Percentiles rank a stretch among this genome's conserved stretches.
Evolutionary conservation across 2,329 filamentous ascomycete species (phyloP).

Genomic region (Chaetomiaceae sp.): DNA sequence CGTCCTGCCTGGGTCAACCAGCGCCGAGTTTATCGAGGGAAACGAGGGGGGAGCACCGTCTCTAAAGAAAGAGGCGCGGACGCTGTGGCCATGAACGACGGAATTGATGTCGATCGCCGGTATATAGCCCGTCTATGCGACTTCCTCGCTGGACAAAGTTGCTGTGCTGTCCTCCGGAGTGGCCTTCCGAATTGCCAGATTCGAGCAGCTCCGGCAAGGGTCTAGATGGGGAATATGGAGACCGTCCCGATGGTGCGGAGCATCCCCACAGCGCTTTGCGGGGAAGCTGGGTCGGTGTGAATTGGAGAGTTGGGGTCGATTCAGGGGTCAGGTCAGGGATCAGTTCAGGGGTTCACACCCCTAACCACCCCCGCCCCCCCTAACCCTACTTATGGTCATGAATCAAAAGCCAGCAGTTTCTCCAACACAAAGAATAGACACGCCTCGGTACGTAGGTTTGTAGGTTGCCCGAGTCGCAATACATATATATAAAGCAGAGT

Average conservation of each 20-base stretch:
- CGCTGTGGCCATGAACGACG: no score
- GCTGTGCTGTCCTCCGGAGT: conserved; percentile 29
- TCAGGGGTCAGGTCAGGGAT: no score
- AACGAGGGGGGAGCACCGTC: no score
- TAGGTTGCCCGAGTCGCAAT: no score
- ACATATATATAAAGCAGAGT: no score
- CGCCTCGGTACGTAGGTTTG: no score
- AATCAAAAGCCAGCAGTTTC: not conserved
- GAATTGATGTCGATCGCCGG: no score
- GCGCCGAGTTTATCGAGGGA: no score
- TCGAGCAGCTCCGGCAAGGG: conserved; percentile 21
- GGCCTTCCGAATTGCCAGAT: conserved; percentile 28
- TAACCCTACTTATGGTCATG: not conserved
- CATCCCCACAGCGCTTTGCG: not conserved
- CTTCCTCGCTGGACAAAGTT: conserved; percentile 14
- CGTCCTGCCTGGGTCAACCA: no score
- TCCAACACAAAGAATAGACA: no score
- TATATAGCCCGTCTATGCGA: conserved; percentile 18
- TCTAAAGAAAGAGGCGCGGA: no score
- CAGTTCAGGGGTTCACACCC: not conserved
- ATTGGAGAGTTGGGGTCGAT: conserved; percentile 1
- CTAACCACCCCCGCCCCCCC: not conserved
- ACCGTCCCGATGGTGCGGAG: conserved; percentile 2
- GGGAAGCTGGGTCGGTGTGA: not conserved
- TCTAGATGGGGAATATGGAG: conserved; percentile 13